These are phyloP conservation scores for Colletotrichum orchidophilum DNA, from an alignment of 2,329 filamentous ascomycete genomes.

Conservation along the genomic window DNA sequence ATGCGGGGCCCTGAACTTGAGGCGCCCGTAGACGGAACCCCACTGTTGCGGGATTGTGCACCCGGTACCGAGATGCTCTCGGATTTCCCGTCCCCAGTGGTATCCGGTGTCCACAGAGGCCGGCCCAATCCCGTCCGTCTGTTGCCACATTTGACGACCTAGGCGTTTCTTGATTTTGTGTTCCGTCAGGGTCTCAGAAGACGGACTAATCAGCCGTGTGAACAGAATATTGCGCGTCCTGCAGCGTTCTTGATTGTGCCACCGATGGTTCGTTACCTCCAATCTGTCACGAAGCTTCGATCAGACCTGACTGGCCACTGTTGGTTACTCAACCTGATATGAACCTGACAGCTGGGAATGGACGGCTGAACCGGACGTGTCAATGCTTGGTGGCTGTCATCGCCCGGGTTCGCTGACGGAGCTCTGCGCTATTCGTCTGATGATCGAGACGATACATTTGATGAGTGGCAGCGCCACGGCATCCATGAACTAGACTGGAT, in stretches of 20 bases:
- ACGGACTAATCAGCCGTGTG: neutral
- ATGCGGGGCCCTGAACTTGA: neutral
- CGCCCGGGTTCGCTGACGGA: neutral
- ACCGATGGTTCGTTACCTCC: constrained; percentile 4
- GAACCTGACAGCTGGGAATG: constrained; percentile 10
- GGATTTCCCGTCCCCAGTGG: neutral
- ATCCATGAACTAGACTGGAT: neutral
- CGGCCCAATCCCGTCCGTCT: neutral
- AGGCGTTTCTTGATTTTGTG: neutral
- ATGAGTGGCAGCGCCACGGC: neutral
- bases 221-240: neutral
- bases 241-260: neutral
- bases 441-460: neutral
- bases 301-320: neutral
- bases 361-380: neutral
- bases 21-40: neutral
- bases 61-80: neutral
- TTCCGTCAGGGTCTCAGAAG: neutral
- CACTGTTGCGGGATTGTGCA: neutral
- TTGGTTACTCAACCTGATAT: neutral
- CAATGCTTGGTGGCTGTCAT: neutral
- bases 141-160: neutral
- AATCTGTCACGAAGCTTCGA: constrained; percentile 3
- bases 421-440: neutral
- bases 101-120: neutral